Evolutionary conservation across 2,329 filamentous ascomycete species (phyloP).

Genomic region (Sporothrix brasiliensis): DNA sequence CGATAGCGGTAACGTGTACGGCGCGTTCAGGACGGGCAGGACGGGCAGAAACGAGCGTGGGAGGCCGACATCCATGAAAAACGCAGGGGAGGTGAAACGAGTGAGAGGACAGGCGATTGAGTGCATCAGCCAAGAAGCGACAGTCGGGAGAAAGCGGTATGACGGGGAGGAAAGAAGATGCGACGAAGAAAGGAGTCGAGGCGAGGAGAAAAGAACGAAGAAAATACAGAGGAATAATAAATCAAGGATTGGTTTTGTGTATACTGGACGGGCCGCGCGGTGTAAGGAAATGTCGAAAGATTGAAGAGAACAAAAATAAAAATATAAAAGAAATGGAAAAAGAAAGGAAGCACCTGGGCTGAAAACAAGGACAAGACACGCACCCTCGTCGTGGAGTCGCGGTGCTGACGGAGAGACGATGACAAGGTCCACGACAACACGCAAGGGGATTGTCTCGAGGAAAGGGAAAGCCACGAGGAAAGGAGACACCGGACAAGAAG

Average conservation of each 20-base stretch:
- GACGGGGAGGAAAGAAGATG: background rate
- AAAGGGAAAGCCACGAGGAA: constrained; percentile 22
- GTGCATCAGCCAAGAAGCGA: constrained; percentile 16
- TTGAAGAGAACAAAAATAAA: background rate
- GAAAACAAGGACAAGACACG: background rate
- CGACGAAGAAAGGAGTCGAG: constrained; percentile 8
- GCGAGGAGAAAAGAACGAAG: background rate
- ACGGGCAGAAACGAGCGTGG: constrained; percentile 22
- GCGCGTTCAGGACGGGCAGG: background rate
- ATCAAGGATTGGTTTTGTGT: constrained; percentile 19
- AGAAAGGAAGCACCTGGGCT: background rate
- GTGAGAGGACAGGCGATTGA: constrained; percentile 19
- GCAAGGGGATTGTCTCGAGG: constrained; percentile 8
- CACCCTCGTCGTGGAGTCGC: background rate
- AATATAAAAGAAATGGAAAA: background rate
- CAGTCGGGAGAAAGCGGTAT: background rate
- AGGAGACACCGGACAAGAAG: constrained; percentile 5
- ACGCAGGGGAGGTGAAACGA: constrained; percentile 26
- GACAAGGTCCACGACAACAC: background rate
- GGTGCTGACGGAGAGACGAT: constrained; percentile 18
- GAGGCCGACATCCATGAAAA: constrained; percentile 21
- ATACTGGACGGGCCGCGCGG: constrained; percentile 3
- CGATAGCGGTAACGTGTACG: background rate
- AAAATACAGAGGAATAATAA: constrained; percentile 1
- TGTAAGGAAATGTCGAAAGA: background rate